phyloP scores from a whole-genome alignment of 1,284 basidiomycete genomes.

The Ustilago shanxiensis region DNA sequence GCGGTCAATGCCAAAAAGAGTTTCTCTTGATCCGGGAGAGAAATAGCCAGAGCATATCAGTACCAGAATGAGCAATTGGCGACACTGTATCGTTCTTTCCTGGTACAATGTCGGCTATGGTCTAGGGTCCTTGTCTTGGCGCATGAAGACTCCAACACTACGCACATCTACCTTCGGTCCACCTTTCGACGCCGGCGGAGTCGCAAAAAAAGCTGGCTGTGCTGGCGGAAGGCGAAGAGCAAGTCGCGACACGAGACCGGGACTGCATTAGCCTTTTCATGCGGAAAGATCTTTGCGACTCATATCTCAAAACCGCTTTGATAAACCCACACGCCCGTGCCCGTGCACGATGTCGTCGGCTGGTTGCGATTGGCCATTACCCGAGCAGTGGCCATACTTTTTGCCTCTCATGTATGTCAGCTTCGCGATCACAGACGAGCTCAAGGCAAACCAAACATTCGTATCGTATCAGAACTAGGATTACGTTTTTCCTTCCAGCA shows the following conservation, averaged over 20 bases:
- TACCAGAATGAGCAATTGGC: no score
- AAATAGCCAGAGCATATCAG: no score
- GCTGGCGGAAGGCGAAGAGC: background rate
- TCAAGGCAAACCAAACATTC: background rate
- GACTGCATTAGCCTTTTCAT: background rate
- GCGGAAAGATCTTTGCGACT: slow-evolving; percentile 2
- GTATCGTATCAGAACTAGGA: background rate
- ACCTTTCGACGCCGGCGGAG: background rate
- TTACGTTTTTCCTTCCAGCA: background rate
- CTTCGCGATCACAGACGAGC: background rate
- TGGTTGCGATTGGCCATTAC: background rate
- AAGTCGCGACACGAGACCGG: background rate
- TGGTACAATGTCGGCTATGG: no score
- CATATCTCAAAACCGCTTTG: background rate
- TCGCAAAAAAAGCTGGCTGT: background rate
- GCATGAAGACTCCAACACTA: no score
- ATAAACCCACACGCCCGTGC: no score
- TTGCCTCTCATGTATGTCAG: background rate
- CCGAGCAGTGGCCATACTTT: background rate
- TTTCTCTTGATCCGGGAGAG: no score
- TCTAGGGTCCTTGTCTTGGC: no score
- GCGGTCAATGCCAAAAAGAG: no score
- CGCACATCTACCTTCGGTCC: background rate
- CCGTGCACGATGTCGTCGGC: background rate
- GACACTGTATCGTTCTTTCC: no score